phyloP scores from a whole-genome alignment of 2,329 filamentous ascomycete species.

The Cytospora chrysosperma region DNA sequence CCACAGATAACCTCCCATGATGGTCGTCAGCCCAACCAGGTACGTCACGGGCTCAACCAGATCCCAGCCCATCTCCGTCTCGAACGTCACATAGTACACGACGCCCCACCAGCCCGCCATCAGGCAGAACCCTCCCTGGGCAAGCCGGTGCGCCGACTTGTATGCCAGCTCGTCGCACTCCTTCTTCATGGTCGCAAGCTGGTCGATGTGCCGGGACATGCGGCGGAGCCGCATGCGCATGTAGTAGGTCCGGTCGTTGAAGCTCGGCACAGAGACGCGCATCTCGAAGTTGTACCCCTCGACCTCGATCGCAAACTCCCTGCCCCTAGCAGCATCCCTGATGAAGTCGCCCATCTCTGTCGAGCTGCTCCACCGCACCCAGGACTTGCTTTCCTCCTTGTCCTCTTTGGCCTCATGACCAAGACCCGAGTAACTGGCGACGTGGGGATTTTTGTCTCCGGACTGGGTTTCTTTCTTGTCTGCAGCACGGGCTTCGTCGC shows the following conservation, averaged over 20 bases:
- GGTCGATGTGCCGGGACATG: constrained; percentile 65
- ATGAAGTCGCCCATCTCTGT: constrained; percentile 96
- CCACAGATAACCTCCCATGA: constrained; percentile 91
- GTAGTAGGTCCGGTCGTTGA: constrained; percentile 88
- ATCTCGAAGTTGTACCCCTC: constrained; percentile 67
- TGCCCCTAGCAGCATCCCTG: constrained; percentile 78
- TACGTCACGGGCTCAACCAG: constrained; percentile 90
- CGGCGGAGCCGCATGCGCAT: constrained; percentile 74
- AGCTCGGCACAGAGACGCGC: constrained; percentile 78
- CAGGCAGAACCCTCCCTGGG: constrained; percentile 73
- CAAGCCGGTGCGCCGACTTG: constrained; percentile 72
- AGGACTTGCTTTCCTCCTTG: constrained; percentile 45
- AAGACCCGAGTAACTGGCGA: constrained; percentile 70
- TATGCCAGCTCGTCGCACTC: constrained; percentile 80
- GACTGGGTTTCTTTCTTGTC: constrained; percentile 27
- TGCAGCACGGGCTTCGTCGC: constrained; percentile 35
- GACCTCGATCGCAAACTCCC: constrained; percentile 82
- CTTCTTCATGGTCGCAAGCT: constrained; percentile 71
- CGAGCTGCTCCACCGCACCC: constrained; percentile 83
- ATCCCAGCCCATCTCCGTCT: constrained; percentile 83
- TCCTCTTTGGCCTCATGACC: constrained; percentile 58
- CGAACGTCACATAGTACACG: constrained; percentile 71
- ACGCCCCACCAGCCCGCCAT: constrained; percentile 77
- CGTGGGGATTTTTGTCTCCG: constrained; percentile 36
- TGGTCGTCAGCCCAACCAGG: constrained; percentile 77